phyloP scores from a whole-genome alignment of 1,284 basidiomycete genomes.

The Fomitopsis pinicola region DNA sequence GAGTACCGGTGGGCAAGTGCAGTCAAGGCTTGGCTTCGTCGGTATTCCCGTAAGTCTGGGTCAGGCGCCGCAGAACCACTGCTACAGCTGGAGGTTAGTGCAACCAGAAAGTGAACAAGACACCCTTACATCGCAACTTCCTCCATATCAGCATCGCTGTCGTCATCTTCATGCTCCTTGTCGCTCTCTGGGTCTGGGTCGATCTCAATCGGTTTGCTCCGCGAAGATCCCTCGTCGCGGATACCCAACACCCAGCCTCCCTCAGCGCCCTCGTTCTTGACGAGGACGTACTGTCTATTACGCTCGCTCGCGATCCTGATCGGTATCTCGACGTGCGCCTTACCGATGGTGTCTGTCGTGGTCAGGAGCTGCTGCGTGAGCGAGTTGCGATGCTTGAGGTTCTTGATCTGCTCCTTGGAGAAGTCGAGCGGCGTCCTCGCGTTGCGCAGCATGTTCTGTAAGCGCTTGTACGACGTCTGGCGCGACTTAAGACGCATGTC shows the following conservation, averaged over 20 bases:
- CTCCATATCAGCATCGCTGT: slow-evolving; percentile 70
- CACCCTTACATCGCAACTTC: slow-evolving; percentile 63
- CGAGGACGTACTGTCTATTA: slow-evolving; percentile 89
- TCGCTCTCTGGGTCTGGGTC: slow-evolving; percentile 60
- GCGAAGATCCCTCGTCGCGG: slow-evolving; percentile 65
- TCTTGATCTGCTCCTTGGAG: slow-evolving; percentile 90
- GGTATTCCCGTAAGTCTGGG: slow-evolving; percentile 65
- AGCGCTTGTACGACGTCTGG: slow-evolving; percentile 87
- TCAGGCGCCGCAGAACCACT: slow-evolving; percentile 35
- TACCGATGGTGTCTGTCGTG: slow-evolving; percentile 92
- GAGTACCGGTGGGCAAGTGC: slow-evolving; percentile 58
- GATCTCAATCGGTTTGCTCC: slow-evolving; percentile 84
- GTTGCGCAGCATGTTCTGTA: slow-evolving; percentile 86
- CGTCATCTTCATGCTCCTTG: slow-evolving; percentile 29
- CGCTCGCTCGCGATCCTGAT: slow-evolving; percentile 92
- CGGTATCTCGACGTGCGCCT: slow-evolving; percentile 86
- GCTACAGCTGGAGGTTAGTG: slow-evolving; percentile 11
- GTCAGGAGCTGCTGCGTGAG: slow-evolving; percentile 93
- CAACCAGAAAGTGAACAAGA: slow-evolving; percentile 7
- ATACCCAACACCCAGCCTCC: slow-evolving; percentile 96
- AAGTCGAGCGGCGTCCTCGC: slow-evolving; percentile 91
- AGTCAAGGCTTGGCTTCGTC: slow-evolving; percentile 60
- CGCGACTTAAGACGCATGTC: slow-evolving; percentile 92
- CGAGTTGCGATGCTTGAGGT: slow-evolving; percentile 85
- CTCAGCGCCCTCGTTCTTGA: slow-evolving; percentile 83